Conservation (phyloP, 352 stramenopile species). For the Globisporangium abappressorium region DNA sequence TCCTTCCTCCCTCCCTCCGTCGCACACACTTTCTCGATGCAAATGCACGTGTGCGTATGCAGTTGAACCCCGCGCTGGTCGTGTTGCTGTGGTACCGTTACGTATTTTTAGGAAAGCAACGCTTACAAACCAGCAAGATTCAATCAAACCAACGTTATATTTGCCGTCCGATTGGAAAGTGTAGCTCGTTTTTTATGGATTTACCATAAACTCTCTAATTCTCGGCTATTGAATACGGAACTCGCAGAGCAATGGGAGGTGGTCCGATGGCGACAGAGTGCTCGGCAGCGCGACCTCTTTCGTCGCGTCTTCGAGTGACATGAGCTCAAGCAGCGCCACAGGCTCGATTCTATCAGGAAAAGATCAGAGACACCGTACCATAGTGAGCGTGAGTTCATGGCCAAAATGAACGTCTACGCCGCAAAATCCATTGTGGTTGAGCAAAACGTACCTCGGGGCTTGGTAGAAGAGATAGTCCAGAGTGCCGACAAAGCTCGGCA, state of each 20-base stretch:
- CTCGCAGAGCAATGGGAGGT: conserved; percentile 69
- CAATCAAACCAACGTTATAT: background rate
- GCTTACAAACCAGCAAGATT: background rate
- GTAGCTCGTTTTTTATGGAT: background rate
- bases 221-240: conserved; percentile 27
- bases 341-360: conserved; percentile 28
- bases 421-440: background rate
- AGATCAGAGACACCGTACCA: background rate
- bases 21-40: background rate
- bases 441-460: conserved; percentile 31
- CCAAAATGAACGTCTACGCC: background rate
- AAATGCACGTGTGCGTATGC: background rate
- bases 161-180: background rate
- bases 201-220: background rate
- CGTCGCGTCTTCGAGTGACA: conserved; percentile 57
- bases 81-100: background rate
- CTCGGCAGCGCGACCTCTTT: conserved; percentile 63
- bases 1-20: background rate
- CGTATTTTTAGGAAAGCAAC: background rate
- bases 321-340: conserved; percentile 64
- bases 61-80: background rate
- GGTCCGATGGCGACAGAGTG: conserved; percentile 66
- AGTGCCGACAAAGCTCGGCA: conserved; percentile 68
- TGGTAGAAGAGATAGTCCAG: conserved; percentile 86
- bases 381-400: background rate